Evolutionary conservation across 257 asterid genomes (phyloP), one percentile per base, ranked within the genome.

Genomic region (Solanum habrochaites): DNA sequence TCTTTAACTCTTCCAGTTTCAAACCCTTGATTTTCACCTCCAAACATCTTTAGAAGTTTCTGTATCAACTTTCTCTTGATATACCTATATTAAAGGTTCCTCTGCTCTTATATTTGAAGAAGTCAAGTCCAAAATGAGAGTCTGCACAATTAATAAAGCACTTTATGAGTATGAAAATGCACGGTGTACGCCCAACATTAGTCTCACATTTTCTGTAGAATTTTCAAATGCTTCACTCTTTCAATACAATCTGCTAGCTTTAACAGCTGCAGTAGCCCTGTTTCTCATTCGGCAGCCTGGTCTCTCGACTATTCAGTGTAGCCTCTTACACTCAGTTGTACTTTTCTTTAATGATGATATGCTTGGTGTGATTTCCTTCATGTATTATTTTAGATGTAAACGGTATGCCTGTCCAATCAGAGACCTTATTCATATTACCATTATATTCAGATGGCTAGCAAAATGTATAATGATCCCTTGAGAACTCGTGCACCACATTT

Each of bases 121-220:
- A 88, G 98, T 91, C 90, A 96, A 82, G 42, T 97, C 99, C 14
- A 99, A 95, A 74, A 94, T 78, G 88, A 97, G 99, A 71, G 99
- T 96, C 94, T 93, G 99, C 87, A 94, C 93, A 42, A 98, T 96
- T 91, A 96, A 91, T 86, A 97, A 91, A 86, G 96, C 99, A 91
- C 93, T 96, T 73, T 98, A 94, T 80, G 98, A 97, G 89, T 97
- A 98, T 37, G 99, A 88, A 90, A 95, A 94, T 75, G 99, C 99
- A 90, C 83, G 88, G 73, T 92, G 97, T 72, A 91, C 94, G 40
- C 97, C 93, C 88, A 94, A 90, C 97, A 96, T 94, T 93, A 96
- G 87, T 78, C 98, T 97, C 99, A 97, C 90, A 88, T 97, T 75
- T 94, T 98, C 37, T 95, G 99, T 80, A 97, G 83, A 7, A 92